These are phyloP conservation scores for Solanum peruvianum DNA, from an alignment of 257 asterid species.

Conservation along the genomic window DNA sequence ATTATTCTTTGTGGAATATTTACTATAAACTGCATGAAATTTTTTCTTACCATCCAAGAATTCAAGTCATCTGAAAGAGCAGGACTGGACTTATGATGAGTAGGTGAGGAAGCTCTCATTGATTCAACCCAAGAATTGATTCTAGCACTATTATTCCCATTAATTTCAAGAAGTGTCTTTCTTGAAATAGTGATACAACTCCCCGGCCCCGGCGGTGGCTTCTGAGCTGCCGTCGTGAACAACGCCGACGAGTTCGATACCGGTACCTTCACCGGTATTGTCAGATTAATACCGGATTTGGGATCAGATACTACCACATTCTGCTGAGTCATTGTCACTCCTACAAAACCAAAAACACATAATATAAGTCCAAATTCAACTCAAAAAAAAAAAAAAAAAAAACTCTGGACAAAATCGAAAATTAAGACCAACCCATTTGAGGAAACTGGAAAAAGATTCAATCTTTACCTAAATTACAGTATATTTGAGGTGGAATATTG, in stretches of 20 bases:
- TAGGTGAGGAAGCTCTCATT: constrained; percentile 90
- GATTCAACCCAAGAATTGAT: constrained; percentile 68
- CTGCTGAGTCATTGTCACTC: constrained; percentile 30
- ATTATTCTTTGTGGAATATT: not conserved
- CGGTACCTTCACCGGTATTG: constrained; percentile 40
- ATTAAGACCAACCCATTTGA: not conserved
- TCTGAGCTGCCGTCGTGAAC: constrained; percentile 37
- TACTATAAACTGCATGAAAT: not conserved
- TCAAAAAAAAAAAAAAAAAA: too few species aligned
- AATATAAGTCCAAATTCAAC: not conserved
- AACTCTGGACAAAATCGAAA: not conserved
- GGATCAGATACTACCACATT: constrained; percentile 64
- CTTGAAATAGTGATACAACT: constrained; percentile 48
- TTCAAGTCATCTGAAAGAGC: constrained; percentile 28
- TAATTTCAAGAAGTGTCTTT: constrained; percentile 49
- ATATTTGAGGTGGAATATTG: not conserved
- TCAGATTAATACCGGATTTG: constrained; percentile 27
- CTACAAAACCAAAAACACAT: not conserved
- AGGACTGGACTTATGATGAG: constrained; percentile 37
- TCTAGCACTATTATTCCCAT: constrained; percentile 39
- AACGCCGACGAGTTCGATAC: constrained; percentile 25
- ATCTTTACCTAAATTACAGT: not conserved
- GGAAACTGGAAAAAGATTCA: not conserved
- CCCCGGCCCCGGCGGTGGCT: constrained; percentile 73
- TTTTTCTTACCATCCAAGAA: constrained; percentile 48